These are phyloP conservation scores for Apiospora malaysiana DNA, from an alignment of 2,329 filamentous ascomycete species.

Conservation along the genomic window DNA sequence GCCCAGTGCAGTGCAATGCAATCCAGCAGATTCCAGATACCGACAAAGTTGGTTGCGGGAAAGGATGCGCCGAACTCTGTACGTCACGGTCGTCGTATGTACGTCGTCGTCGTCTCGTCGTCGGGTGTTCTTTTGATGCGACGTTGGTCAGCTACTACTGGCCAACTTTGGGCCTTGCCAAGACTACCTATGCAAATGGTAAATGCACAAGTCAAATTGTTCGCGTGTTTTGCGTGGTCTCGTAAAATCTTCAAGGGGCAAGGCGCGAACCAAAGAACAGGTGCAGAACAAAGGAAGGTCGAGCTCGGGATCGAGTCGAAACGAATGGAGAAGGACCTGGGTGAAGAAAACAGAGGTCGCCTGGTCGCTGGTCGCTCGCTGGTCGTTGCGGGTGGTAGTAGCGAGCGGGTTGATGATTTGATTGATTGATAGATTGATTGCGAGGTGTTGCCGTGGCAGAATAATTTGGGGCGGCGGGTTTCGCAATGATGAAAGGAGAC, in stretches of 20 bases:
- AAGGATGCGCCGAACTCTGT: constrained; percentile 9
- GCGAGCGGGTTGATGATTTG: constrained; percentile 12
- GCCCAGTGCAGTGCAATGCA: not conserved
- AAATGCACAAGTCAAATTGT: not conserved
- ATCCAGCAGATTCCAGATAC: not conserved
- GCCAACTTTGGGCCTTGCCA: constrained; percentile 1
- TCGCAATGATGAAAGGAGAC: constrained; percentile 18
- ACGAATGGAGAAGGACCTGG: not conserved
- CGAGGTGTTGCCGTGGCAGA: constrained; percentile 5
- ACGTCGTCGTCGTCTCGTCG: not conserved
- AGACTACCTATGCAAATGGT: not conserved
- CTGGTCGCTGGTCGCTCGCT: too few relatives aligned
- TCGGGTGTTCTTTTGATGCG: not conserved
- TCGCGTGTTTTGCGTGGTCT: not conserved
- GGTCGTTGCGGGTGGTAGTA: too few relatives aligned
- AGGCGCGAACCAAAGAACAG: constrained; percentile 5
- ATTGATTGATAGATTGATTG: not conserved
- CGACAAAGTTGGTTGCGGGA: not conserved
- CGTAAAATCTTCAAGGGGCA: not conserved
- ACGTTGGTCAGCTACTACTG: not conserved
- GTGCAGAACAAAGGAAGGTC: not conserved
- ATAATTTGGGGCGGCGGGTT: constrained; percentile 13
- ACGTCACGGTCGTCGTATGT: not conserved
- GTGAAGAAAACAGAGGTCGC: not conserved
- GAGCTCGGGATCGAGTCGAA: not conserved